phyloP scores from a whole-genome alignment of 148 eudicot species.

The Dysphania ambrosioides region DNA sequence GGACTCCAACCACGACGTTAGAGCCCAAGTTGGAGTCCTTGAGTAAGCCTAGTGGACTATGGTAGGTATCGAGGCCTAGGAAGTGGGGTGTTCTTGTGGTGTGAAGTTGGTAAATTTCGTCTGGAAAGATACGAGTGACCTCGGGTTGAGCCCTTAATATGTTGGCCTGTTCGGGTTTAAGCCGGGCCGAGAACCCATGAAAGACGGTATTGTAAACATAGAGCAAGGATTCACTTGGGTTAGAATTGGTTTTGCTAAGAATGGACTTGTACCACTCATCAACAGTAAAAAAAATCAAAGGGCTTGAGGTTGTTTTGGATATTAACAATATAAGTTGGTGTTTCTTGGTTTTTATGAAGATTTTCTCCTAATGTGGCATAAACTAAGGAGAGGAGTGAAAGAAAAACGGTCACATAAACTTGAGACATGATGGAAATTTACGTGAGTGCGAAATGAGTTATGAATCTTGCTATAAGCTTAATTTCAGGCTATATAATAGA shows the following conservation, averaged over 20 bases:
- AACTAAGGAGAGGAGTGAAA: not conserved
- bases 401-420: not conserved
- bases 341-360: not conserved
- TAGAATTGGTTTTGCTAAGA: not conserved
- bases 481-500: not conserved
- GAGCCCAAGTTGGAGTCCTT: slow-evolving; percentile 25
- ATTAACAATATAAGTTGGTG: slow-evolving; percentile 25
- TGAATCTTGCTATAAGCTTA: no score
- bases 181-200: slow-evolving; percentile 31
- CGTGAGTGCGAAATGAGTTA: not conserved
- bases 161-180: slow-evolving; percentile 18
- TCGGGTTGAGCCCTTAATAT: slow-evolving; percentile 8
- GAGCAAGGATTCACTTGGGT: slow-evolving; percentile 3
- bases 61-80: slow-evolving; percentile 27
- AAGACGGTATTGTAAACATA: slow-evolving; percentile 25
- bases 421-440: not conserved
- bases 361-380: not conserved
- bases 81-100: slow-evolving; percentile 34
- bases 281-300: not conserved
- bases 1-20: slow-evolving; percentile 51
- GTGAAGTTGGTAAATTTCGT: slow-evolving; percentile 17
- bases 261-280: slow-evolving; percentile 31
- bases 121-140: slow-evolving; percentile 17
- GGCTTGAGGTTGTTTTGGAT: slow-evolving; percentile 22
- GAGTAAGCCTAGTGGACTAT: slow-evolving; percentile 12